phyloP scores from a whole-genome alignment of 73 alveolate species.

The Paramecium tetraurelia region DNA sequence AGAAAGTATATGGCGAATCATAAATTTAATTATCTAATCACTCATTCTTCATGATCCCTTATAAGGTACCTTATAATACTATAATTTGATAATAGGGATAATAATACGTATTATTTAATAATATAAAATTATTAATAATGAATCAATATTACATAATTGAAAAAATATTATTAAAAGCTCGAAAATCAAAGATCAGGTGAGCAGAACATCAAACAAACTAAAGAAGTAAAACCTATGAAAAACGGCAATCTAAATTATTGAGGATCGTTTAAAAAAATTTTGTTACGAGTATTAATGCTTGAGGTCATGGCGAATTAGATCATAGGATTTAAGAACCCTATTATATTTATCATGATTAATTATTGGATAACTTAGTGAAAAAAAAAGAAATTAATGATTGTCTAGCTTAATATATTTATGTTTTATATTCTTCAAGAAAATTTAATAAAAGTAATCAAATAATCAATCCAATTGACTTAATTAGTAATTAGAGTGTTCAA shows the following conservation, averaged over 20 bases:
- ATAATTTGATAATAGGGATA: neutral
- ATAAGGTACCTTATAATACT: neutral
- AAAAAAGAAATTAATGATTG: too few species aligned
- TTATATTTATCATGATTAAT: too few species aligned
- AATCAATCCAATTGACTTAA: too few species aligned
- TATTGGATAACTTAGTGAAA: too few species aligned
- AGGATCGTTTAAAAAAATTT: too few species aligned
- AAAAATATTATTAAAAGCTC: neutral
- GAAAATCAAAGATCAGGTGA: neutral
- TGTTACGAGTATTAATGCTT: too few species aligned
- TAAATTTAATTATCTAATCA: neutral
- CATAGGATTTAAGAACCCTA: too few species aligned
- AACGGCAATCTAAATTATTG: neutral
- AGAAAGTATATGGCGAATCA: neutral
- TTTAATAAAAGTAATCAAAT: too few species aligned
- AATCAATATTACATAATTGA: neutral
- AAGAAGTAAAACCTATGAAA: neutral
- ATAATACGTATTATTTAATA: neutral
- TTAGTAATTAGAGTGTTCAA: too few species aligned
- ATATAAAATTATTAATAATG: neutral
- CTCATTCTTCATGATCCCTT: neutral
- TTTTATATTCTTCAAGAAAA: too few species aligned
- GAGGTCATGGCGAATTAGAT: too few species aligned
- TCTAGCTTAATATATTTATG: too few species aligned
- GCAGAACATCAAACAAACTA: neutral